These are phyloP conservation scores for Leishmania major DNA, from an alignment of 208 protist species.

Conservation along the genomic window DNA sequence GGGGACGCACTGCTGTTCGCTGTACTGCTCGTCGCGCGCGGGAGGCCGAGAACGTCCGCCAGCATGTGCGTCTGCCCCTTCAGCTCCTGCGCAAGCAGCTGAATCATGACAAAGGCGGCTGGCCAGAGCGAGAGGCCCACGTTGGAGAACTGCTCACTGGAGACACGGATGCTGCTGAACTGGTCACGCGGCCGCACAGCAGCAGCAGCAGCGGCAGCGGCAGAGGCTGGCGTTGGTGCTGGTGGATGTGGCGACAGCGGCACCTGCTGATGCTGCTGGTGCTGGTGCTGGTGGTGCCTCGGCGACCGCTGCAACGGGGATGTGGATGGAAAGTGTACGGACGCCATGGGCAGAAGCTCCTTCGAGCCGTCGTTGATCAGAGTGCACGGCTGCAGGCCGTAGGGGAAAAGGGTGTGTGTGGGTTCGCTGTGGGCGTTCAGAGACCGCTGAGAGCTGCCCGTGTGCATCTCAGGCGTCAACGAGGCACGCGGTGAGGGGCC, in stretches of 20 bases:
- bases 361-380: background rate
- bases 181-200: slow-evolving; percentile 10
- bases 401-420: background rate
- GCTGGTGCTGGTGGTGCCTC: background rate
- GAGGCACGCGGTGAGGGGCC: background rate
- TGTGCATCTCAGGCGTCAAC: background rate
- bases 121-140: slow-evolving; percentile 85
- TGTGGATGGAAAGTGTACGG: background rate
- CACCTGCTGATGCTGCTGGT: background rate
- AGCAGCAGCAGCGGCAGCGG: background rate
- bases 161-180: slow-evolving; percentile 63
- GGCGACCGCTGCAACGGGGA: slow-evolving; percentile 1
- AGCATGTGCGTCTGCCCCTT: slow-evolving; percentile 42
- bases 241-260: background rate
- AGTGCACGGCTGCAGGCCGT: background rate
- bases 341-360: slow-evolving; percentile 7
- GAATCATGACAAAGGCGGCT: slow-evolving; percentile 72
- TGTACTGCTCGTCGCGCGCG: background rate
- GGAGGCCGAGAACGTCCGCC: slow-evolving; percentile 32
- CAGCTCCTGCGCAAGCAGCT: slow-evolving; percentile 71
- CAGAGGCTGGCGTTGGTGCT: slow-evolving; percentile 6
- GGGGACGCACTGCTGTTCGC: background rate
- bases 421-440: background rate
- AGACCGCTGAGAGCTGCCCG: background rate
- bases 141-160: slow-evolving; percentile 68